Base-by-base conservation (phyloP, 2,329 filamentous ascomycete genomes). In the Trichoderma koningii region DNA sequence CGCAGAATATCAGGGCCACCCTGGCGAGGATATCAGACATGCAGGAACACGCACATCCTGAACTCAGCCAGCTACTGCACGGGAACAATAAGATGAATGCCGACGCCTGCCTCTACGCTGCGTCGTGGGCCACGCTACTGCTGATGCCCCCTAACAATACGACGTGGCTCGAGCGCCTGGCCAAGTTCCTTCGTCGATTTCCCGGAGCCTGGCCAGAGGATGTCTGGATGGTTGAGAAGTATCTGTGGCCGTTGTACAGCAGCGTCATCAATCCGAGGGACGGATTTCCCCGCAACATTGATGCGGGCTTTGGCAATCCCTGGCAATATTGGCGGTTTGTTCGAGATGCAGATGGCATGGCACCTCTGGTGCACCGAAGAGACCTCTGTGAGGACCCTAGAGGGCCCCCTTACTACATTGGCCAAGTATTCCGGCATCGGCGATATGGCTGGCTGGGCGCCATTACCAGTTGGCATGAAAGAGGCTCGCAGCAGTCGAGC, bases 381-480 rank as follows among this genome's bases (percentile, higher is more conserved):
- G 60, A 48, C 19, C 21, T 23, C 28, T 63, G 57, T 6, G 30
- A 28, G 21, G 26, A 41, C 21, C 42, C 26, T 72, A 67, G 71
- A 38, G 68, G 70, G 5, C 71, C 76, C 34, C 70, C 74, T 1
- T 94, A 87, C 75, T 85, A 82, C 57, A 85, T 97, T 55, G 95
- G 95, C 0, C 90, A 96, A 71, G 84, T 97, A 7, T 96, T 98
- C 74, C 84, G 83, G 55, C 95, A 99, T 77, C 87, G 83, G 67
- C 85, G 93, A 52, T 97, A 95, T 74, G 80, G 84, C 21, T 97
- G 94, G 74, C 81, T 88, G 55, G 93, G 89, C 19, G 85, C 96
- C 28, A 90, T 99, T 66, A 91, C 90, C 15, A 93, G 93, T n/a
- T 99, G 94, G 93, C 88, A 90, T 56, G 78, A 81, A 73, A 81